A percentile compares a stretch with the other conserved stretches of the same genome.
phyloP scores from a whole-genome alignment of 345 rosid species.

The Populus alba region DNA sequence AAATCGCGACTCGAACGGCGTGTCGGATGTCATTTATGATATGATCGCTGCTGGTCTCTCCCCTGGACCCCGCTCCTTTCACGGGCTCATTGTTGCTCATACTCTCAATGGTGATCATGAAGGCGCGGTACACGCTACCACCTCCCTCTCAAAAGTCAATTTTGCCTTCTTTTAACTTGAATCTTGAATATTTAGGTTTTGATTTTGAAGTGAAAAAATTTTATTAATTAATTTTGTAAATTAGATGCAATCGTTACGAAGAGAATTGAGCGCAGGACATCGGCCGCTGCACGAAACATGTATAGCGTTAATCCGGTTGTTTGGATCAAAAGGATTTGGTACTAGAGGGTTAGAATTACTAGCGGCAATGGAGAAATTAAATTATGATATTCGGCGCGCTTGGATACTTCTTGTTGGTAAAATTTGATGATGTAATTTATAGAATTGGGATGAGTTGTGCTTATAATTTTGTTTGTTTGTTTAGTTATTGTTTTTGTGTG shows the following conservation, averaged over 20 bases:
- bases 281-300: constrained; percentile 85
- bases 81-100: constrained; percentile 77
- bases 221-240: background rate
- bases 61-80: constrained; percentile 94
- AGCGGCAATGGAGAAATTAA: constrained; percentile 79
- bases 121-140: constrained; percentile 69
- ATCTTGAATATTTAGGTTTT: background rate
- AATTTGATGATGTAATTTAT: too few relatives aligned
- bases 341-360: constrained; percentile 71
- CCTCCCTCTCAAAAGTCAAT: background rate
- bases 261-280: constrained; percentile 77
- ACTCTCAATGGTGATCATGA: constrained; percentile 64
- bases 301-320: constrained; percentile 61
- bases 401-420: constrained; percentile 93
- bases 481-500: background rate
- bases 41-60: constrained; percentile 91
- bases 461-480: background rate
- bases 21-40: constrained; percentile 76
- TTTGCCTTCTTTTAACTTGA: background rate
- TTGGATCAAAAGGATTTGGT: constrained; percentile 67
- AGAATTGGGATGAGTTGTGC: background rate
- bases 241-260: constrained; percentile 84
- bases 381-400: constrained; percentile 76
- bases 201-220: background rate
- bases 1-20: constrained; percentile 61